Evolutionary conservation across 2,329 filamentous ascomycete species (phyloP), one percentile per base, ranked within the genome.

Genomic region (Trichoderma sp.): DNA sequence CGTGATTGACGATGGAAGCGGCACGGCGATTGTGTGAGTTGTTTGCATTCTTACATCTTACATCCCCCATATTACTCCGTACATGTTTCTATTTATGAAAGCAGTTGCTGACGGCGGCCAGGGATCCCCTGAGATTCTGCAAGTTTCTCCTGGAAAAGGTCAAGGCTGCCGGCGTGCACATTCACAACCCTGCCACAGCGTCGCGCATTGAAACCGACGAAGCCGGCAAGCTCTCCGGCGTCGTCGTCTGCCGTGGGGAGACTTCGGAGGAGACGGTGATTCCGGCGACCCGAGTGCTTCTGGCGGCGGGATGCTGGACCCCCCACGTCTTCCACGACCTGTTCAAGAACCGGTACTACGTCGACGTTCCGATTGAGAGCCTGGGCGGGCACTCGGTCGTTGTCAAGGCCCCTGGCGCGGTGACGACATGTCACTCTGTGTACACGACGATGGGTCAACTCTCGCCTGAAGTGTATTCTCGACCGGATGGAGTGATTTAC

Each of bases 331-430:
- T 93, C 77, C 75, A 81, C 2, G 81, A 83, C 0, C 85, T 95
- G 18, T 95, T 95, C 77, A 88, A 88, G 0, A 76, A 79, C 0
- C 51, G 64, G 11, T 86, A 90, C 1, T 77, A 76, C 3, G 76
- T 86, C 2, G 79, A 82, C 12, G 81, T 94, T 26, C 88, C 89
- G 0, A 70, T 79, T 3, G 51, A 63, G 3, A 85, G 88, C 21
- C 82, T 94, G 6, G 91, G 91, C 0, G 93, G 93, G 0, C 90
- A 95, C 80, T 93, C 91, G 21, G 81, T 95, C 9, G 86, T 94
- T 3, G 80, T 95, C 5, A 86, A 83, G 71, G 89, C 88, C 6
- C 88, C 90, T 1, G 47, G 77, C 5, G 78, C 82, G 53, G 79
- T 85, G n/a, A 84, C 86, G 67, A 82, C 84, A 3, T 92, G 89